Evolutionary conservation across 306 rosid species (phyloP), one percentile per base, ranked within the genome.

Genomic region (Quercus cerris): DNA sequence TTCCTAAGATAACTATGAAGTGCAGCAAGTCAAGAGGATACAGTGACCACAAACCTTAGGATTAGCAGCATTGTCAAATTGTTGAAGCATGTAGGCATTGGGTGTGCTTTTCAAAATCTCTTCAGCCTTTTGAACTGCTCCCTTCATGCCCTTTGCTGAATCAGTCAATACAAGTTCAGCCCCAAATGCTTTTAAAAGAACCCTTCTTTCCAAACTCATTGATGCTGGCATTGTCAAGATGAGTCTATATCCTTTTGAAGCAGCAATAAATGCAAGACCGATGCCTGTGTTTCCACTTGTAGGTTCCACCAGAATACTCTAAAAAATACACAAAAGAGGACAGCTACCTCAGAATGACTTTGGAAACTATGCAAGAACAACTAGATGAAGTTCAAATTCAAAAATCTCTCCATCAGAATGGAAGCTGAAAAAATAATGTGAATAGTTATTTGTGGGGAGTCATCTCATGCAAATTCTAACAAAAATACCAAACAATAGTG

Each of bases 241-340:
- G 77, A 95, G 97, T 80, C 89, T 93, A 83, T 95, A 95, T 84
- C 99, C 99, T 88, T 81, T 95, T 80, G 98, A 89, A 82, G 99
- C 99, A 38, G 99, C 98, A 77, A 93, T 93, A 76, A 95, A 95
- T 61, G 99, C 99, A 75, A 95, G 99, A 77, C 99, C 99, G 70
- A 95, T 95, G 80, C 99, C 99, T 0, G 99, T 95, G 91, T 95
- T 95, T 78, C 99, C 99, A 72, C 99, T 95, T 3, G 99, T 95
- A 67, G 99, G 96, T 83, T 95, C 99, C 82, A 95, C 99, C 89
- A 95, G 88, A 84, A 88, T 76, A 84, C 96, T 95, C 99, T 94
- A 81, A 54, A 80, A 79, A 80, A 77, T 56, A 77, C 63, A 54
- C 6, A 63, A 51, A 56, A 80, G 67, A 73, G 81, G 80, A 22